phyloP scores from a whole-genome alignment of 2,329 filamentous ascomycete genomes.

The Davidsoniella neocaledoniae region DNA sequence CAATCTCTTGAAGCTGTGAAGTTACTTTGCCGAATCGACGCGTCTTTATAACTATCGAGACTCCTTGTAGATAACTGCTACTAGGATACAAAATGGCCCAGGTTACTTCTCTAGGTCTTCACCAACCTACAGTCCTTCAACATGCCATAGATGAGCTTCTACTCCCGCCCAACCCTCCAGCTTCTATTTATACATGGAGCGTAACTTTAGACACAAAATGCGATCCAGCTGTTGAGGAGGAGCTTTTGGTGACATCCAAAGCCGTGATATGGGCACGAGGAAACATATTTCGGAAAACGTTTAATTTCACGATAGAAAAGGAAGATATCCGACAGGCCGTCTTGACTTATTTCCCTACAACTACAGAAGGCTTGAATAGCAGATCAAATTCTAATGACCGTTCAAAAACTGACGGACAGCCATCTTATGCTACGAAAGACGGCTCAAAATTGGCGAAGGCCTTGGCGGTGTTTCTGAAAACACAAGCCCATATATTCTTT shows the following conservation, averaged over 20 bases:
- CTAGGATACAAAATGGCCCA: slow-evolving; percentile 52
- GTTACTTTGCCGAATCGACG: no score
- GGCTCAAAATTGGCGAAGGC: slow-evolving; percentile 31
- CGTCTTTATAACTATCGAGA: no score
- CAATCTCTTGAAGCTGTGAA: no score
- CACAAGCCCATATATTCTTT: slow-evolving; percentile 87
- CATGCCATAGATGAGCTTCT: slow-evolving; percentile 72
- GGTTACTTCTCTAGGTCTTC: slow-evolving; percentile 77
- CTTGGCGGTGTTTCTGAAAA: slow-evolving; percentile 78
- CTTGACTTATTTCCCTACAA: slow-evolving; percentile 57
- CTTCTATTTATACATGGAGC: slow-evolving; percentile 61
- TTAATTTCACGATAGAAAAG: slow-evolving; percentile 72
- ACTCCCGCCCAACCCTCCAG: slow-evolving; percentile 48
- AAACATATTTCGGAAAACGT: slow-evolving; percentile 67
- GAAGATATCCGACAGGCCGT: slow-evolving; percentile 76
- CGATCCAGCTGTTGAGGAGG: slow-evolving; percentile 45
- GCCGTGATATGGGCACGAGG: slow-evolving; percentile 83
- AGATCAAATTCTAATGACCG: not conserved
- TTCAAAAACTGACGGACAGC: no score
- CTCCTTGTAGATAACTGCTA: no score
- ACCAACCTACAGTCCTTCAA: slow-evolving; percentile 68
- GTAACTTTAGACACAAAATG: slow-evolving; percentile 24
- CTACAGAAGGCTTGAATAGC: not conserved
- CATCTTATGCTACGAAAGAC: not conserved
- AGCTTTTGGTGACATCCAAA: slow-evolving; percentile 57